These are phyloP conservation scores for Fusarium equiseti DNA, from an alignment of 2,329 filamentous ascomycete species.

Conservation along the genomic window DNA sequence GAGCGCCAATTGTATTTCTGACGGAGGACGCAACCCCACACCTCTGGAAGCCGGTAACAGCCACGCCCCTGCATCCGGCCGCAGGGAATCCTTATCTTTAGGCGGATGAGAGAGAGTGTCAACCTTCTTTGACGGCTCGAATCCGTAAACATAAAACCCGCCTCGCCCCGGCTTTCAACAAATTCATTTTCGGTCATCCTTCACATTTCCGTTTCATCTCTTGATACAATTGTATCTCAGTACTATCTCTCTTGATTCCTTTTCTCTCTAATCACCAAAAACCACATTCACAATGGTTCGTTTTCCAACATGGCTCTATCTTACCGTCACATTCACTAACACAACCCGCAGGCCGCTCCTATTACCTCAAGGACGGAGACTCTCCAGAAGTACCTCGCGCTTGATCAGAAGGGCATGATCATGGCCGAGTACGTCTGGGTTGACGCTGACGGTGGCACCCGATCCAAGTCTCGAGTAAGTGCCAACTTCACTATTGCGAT, in stretches of 20 bases:
- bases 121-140: conserved; percentile 37
- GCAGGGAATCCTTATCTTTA: conserved; percentile 46
- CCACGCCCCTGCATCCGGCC: conserved; percentile 48
- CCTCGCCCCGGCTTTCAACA: conserved; percentile 38
- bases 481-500: conserved; percentile 29
- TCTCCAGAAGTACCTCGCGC: conserved; percentile 89
- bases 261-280: conserved; percentile 1
- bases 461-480: conserved; percentile 96
- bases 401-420: conserved; percentile 88
- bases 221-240: conserved; percentile 42
- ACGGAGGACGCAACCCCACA: conserved; percentile 27
- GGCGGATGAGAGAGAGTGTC: conserved; percentile 35
- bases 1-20: conserved; percentile 36
- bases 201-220: conserved; percentile 38
- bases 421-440: conserved; percentile 99
- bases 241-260: conserved; percentile 8
- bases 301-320: not conserved
- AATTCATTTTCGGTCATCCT: conserved; percentile 37
- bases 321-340: conserved; percentile 32
- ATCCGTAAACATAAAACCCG: conserved; percentile 48
- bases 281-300: conserved; percentile 42
- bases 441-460: conserved; percentile 82
- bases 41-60: conserved; percentile 42
- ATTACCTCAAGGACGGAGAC: conserved; percentile 49
- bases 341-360: conserved; percentile 26